phyloP scores from a whole-genome alignment of 768 basidiomycete genomes.

The Tulasnella calospora region DNA sequence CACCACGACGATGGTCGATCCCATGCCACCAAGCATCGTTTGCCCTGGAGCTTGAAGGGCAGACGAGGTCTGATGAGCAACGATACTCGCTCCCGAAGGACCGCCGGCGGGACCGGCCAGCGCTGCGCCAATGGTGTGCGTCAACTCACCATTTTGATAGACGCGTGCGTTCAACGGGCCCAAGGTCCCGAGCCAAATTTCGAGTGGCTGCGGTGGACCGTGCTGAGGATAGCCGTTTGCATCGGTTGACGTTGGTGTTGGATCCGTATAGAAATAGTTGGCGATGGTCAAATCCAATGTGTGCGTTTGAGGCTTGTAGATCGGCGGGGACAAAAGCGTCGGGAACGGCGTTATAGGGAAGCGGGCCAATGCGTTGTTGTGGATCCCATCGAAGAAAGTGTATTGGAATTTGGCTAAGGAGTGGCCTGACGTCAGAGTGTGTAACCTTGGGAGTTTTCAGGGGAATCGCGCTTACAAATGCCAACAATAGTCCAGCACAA shows the following conservation, averaged over 20 bases:
- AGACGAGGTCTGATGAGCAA: conserved; percentile 13
- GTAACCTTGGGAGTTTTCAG: not conserved
- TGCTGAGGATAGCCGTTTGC: not conserved
- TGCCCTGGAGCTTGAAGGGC: conserved; percentile 22
- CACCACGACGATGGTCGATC: conserved; percentile 75
- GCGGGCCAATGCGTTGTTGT: conserved; percentile 69
- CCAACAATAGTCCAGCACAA: conserved; percentile 95
- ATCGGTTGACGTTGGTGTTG: conserved; percentile 43
- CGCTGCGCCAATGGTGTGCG: conserved; percentile 26
- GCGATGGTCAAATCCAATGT: conserved; percentile 79
- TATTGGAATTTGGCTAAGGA: conserved; percentile 82
- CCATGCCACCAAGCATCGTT: conserved; percentile 26
- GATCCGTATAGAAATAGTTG: conserved; percentile 80
- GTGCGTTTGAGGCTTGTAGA: conserved; percentile 64
- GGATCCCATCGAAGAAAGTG: conserved; percentile 72
- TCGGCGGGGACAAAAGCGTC: conserved; percentile 73
- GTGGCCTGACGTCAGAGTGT: conserved; percentile 29
- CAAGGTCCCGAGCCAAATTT: conserved; percentile 84
- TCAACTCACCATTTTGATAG: conserved; percentile 51
- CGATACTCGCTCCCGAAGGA: conserved; percentile 15
- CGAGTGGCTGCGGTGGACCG: conserved; percentile 58
- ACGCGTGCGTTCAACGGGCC: conserved; percentile 75
- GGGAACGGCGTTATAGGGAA: conserved; percentile 87
- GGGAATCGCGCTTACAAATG: conserved; percentile 55
- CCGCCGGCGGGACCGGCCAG: conserved; percentile 12